These are phyloP conservation scores for Phialocephala sp. DNA, from an alignment of 2,329 filamentous ascomycete genomes.

Conservation along the genomic window DNA sequence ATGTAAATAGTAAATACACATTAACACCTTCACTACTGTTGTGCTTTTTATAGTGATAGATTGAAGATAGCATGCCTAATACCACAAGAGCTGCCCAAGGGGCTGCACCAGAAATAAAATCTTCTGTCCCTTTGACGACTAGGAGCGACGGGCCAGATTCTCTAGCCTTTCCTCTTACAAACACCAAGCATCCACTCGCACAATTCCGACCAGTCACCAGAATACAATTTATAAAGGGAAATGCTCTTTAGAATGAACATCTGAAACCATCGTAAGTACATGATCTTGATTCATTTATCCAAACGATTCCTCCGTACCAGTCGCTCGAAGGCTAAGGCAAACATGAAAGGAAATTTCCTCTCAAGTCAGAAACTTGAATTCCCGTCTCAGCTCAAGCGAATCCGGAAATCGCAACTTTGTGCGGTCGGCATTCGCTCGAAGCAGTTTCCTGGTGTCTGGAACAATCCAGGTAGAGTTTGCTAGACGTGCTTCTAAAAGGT, in stretches of 20 bases:
- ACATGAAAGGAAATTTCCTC: neutral
- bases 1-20: constrained; percentile 44
- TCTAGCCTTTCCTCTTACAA: constrained; percentile 55
- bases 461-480: neutral
- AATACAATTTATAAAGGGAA: no score
- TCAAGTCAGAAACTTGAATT: neutral
- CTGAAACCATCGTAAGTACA: no score
- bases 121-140: constrained; percentile 54
- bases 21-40: constrained; percentile 57
- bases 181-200: constrained; percentile 60
- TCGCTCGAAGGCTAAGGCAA: no score
- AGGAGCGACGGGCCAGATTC: constrained; percentile 56
- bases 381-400: neutral
- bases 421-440: neutral
- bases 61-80: constrained; percentile 58
- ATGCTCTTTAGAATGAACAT: no score
- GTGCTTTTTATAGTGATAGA: constrained; percentile 58
- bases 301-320: no score
- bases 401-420: neutral
- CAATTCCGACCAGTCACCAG: constrained; percentile 60
- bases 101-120: constrained; percentile 56
- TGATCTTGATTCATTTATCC: no score
- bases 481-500: neutral
- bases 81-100: constrained; percentile 59
- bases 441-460: neutral